Base-by-base conservation (phyloP, 108 stramenopile genomes). In the Nannochloropsis gaditana region DNA sequence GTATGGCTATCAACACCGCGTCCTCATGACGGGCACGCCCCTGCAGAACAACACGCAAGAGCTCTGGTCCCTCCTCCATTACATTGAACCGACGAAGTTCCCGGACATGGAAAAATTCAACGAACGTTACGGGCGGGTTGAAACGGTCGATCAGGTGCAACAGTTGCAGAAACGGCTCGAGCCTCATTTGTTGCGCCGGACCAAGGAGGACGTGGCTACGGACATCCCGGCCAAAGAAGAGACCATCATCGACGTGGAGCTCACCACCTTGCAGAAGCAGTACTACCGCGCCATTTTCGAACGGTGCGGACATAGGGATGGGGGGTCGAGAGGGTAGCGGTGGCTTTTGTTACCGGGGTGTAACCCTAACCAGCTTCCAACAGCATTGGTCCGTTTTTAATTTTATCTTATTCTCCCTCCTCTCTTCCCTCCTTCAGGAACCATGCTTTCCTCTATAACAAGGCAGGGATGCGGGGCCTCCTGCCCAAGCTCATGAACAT, bases 161-260 rank as follows among this genome's bases (percentile, higher is more conserved):
- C 90, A 84, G 9, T 88, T 99, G 85, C 96, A 96, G 83, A 86
- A 91, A 1, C 93, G 94, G 85, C 96, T 99, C 43, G 95, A 95
- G 43, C 99, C 99, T 21, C 96, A 94, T 91, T 94, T 99, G 96
- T 94, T 99, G 43, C 94, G 99, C 10, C 94, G 99, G 44, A 95
- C 90, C 9, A 93, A 93, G 91, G 97, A 97, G 90, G 99, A 99
- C 92, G 99, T 99, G 31, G 97, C 97, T 21, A 97, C 95, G 87
- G 97, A 97, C 86, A 97, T 99, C 79, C 99, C 99, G 42, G 95
- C 94, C 43, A 99, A 98, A 91, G 96, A 97, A 84, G 99, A 99
- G 86, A 98, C 99, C 50, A 93, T 99, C 42, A 96, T 99, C 86
- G 97, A 98, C 91, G 97, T 99, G 11, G 99, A 99, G 90, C 92